Conservation (phyloP, 108 stramenopile species). For the Skeletonema marinoi region DNA sequence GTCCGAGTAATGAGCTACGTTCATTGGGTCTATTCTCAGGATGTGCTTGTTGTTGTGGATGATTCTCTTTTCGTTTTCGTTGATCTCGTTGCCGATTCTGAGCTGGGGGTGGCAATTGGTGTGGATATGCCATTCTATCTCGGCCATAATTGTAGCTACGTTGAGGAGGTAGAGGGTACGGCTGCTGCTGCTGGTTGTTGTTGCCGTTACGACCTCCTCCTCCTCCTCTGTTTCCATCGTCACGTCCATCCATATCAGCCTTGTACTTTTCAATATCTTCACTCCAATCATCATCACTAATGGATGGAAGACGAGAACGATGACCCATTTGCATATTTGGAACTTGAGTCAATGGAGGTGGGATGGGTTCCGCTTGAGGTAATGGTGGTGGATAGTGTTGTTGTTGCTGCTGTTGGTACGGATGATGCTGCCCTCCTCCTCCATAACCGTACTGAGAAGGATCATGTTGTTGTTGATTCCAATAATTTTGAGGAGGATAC, state of each 20-base stretch:
- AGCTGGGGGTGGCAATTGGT: background rate
- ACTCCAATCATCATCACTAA: slow-evolving; percentile 42
- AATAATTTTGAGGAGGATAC: slow-evolving; percentile 1
- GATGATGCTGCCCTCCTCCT: background rate
- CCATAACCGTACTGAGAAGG: background rate
- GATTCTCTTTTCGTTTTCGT: background rate
- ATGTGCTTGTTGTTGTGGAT: slow-evolving; percentile 20
- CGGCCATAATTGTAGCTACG: slow-evolving; percentile 6
- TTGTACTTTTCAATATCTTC: slow-evolving; percentile 12
- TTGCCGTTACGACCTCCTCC: slow-evolving; percentile 1
- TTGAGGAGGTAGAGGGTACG: slow-evolving; percentile 16
- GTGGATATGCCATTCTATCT: slow-evolving; percentile 7
- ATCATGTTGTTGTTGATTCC: background rate
- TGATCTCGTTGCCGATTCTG: slow-evolving; percentile 11
- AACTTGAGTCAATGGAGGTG: slow-evolving; percentile 20
- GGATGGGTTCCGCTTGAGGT: slow-evolving; percentile 12
- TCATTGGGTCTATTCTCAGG: slow-evolving; percentile 24
- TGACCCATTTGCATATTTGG: slow-evolving; percentile 21
- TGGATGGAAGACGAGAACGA: slow-evolving; percentile 20
- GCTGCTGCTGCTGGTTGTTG: slow-evolving; percentile 12
- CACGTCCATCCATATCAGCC: background rate
- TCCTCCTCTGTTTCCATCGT: background rate
- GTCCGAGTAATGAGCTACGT: slow-evolving; percentile 49
- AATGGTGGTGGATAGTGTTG: slow-evolving; percentile 28
- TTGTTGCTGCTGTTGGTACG: slow-evolving; percentile 6